Conservation (phyloP, 2,329 filamentous ascomycete species). For the Fusarium sp. region DNA sequence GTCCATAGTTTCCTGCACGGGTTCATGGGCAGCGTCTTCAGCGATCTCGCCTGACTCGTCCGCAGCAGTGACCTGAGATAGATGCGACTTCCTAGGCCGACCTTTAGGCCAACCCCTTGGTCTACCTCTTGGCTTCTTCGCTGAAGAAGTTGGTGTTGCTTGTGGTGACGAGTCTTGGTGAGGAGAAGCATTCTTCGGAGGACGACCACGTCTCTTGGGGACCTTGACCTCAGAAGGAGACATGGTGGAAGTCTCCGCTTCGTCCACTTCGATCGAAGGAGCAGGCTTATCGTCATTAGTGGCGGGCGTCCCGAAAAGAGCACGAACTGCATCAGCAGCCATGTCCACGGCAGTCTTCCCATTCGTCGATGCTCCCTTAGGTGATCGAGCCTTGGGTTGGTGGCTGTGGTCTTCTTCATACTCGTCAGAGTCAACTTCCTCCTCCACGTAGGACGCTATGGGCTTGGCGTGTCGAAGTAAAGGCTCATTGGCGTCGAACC, state of each 20-base stretch:
- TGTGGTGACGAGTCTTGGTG: neutral
- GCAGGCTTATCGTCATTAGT: neutral
- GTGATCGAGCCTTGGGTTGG: conserved; percentile 8
- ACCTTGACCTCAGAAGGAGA: conserved; percentile 9
- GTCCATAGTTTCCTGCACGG: neutral
- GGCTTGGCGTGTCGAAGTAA: conserved; percentile 65
- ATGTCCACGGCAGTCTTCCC: conserved; percentile 52
- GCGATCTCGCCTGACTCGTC: conserved; percentile 1
- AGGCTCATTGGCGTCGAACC: conserved; percentile 60
- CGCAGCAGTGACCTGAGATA: conserved; percentile 23
- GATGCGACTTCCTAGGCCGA: conserved; percentile 43
- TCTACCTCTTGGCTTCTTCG: conserved; percentile 37
- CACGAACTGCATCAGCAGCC: conserved; percentile 51
- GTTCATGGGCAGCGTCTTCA: neutral
- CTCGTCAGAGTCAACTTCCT: conserved; percentile 54
- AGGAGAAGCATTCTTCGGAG: conserved; percentile 44
- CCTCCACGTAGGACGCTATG: conserved; percentile 63
- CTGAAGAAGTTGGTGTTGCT: conserved; percentile 5
- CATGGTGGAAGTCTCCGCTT: neutral
- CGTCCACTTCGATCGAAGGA: neutral
- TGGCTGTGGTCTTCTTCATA: conserved; percentile 58
- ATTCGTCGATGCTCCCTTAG: conserved; percentile 3
- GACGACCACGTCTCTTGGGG: conserved; percentile 47
- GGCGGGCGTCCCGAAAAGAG: conserved; percentile 39
- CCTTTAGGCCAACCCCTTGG: conserved; percentile 44